Evolutionary conservation across 2,329 filamentous ascomycete genomes (phyloP), one percentile per base, ranked within the genome.

Genomic region (Exophiala sp.): DNA sequence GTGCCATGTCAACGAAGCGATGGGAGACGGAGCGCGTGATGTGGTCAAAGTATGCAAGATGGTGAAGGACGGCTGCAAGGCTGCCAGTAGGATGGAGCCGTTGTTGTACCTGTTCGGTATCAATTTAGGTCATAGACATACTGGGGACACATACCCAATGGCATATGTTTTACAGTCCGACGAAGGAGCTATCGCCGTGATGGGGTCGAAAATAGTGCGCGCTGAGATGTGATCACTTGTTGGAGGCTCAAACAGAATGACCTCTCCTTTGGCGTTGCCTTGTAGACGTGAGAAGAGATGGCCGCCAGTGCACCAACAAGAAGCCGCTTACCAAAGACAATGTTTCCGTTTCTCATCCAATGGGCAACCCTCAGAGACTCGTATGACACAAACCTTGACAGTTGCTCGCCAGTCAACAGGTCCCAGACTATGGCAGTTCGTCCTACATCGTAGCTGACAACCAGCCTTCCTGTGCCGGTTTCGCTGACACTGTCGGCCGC

Each of bases 361-460:
- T 86, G 78, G 30, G 90, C 91, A 23, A 88, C 84, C 18, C 83
- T 83, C 56, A 97, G 78, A 58, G 86, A 81, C 63, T 95, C 88
- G 64, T 95, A 96, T 0, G 90, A 93, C 19, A 85, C 83, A 71
- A 97, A 97, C n/a, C 90, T 80, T 32, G 91, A 83, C 51, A 96
- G 79, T 68, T 96, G 89, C 52, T 89, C 83, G 42, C 93, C 93
- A 0, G 88, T 94, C 71, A 94, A 82, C 53, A 96, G 76, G 69
- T 98, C 91, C 93, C 93, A 98, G 6, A 97, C 88, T 64, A 97
- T 95, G 2, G 90, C 88, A 1, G 88, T 95, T 67, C 91, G 87
- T 30, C 88, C 85, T 14, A 80, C 80, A 73, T 98, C 93, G 63
- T 95, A 96, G 71, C 89, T 97, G 55, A 95, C 88, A 2, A 95